Base-by-base conservation (phyloP, 495 filamentous ascomycete genomes). In the Trichoderma parareesei region DNA sequence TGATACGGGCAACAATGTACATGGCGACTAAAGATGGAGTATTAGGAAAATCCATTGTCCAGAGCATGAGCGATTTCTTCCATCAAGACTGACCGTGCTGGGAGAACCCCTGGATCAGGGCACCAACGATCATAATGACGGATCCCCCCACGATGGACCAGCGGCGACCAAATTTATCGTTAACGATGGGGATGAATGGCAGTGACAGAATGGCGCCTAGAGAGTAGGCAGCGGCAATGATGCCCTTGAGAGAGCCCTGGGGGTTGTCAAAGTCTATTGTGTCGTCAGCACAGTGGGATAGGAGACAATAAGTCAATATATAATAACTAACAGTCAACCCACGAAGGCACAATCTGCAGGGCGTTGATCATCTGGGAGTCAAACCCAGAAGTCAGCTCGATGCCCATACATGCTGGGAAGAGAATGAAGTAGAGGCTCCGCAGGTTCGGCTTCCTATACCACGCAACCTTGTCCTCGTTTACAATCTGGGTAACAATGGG, bases 341-440 rank as follows among this genome's bases (percentile, higher is more conserved):
- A 88, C 6, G 76, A 74, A 8, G 76, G 72, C 18, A 87, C 81
- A 40, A 85, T 81, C 72, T 90, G 86, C 4, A 89, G 79, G 2
- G 83, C 82, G 66, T 89, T 90, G 75, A 90, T 88, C 71, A 90
- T 84, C 67, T 87, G 85, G 8, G 84, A 86, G 72, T 90, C 87
- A 70, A 89, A 90, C 1, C 88, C 87, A 35, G 85, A 87, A 1
- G 87, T 90, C 76, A 88, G 85, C 73, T 88, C 88, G 67, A 88
- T 84, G 27, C 87, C 88, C 78, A 90, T 87, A 63, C 78, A 84
- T 0, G 84, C 81, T 4, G 85, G 85, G 67, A 88, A 80, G 67
- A 90, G 76, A 42, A 88, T 68, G n/a, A 86, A 69, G 69, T 90
- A 90, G 42, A 90, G 75, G 46, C 69, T 65, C 64, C 86, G 77